A percentile compares a stretch with the other conserved stretches of the same genome.
These are phyloP conservation scores for Pelargonium exstipulatum DNA, from an alignment of 441 rosid genomes.

Conservation along the genomic window DNA sequence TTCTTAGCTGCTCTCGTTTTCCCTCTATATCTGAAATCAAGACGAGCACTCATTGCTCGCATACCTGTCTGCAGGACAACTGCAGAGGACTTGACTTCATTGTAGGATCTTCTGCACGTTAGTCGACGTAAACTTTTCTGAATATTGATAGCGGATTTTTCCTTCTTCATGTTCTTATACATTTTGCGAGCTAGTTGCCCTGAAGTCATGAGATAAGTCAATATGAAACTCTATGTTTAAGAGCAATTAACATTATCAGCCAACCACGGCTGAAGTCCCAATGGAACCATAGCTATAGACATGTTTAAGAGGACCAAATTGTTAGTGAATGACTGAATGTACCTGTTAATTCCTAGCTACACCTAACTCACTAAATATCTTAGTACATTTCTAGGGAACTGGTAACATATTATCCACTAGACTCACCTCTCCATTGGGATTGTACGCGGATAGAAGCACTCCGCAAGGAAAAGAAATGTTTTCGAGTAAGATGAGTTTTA, in stretches of 20 bases:
- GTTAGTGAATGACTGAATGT: constrained; percentile 9
- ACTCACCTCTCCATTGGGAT: constrained; percentile 76
- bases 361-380: no score
- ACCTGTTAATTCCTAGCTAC: background rate
- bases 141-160: constrained; percentile 74
- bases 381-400: background rate
- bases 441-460: constrained; percentile 57
- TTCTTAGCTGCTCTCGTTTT: constrained; percentile 69
- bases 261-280: constrained; percentile 25
- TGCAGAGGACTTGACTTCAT: constrained; percentile 50
- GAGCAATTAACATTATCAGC: constrained; percentile 40
- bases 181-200: constrained; percentile 48
- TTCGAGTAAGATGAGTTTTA: constrained; percentile 64
- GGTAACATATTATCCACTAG: background rate
- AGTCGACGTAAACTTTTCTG: constrained; percentile 65
- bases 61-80: constrained; percentile 68
- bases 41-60: constrained; percentile 71
- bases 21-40: constrained; percentile 64
- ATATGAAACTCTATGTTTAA: background rate
- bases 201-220: constrained; percentile 20
- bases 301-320: constrained; percentile 3
- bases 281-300: background rate
- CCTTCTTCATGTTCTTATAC: constrained; percentile 45
- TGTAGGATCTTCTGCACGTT: constrained; percentile 54
- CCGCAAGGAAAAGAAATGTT: constrained; percentile 62